A percentile compares a stretch with the other conserved stretches of the same genome.
phyloP scores from a whole-genome alignment of 352 stramenopile species.

The Aphanomyces astaci region DNA sequence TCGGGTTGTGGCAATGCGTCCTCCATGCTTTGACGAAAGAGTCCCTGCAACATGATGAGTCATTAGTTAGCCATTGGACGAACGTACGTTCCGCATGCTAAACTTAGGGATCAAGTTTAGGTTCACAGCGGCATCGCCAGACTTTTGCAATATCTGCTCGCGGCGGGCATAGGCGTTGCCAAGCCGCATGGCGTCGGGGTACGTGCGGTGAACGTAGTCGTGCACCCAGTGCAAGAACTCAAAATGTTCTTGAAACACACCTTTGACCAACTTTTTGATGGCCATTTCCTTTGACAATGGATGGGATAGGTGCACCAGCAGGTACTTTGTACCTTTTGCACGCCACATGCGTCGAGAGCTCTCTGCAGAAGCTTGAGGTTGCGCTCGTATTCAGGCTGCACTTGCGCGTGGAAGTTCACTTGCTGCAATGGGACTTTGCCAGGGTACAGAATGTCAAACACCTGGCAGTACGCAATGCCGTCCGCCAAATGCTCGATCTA shows the following conservation, averaged over 20 bases:
- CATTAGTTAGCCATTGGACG: constrained; percentile 10
- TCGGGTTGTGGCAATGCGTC: background rate
- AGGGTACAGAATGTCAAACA: constrained; percentile 61
- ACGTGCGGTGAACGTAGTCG: constrained; percentile 69
- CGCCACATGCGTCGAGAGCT: constrained; percentile 48
- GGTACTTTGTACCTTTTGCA: constrained; percentile 56
- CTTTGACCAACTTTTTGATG: constrained; percentile 51
- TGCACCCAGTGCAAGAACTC: constrained; percentile 78
- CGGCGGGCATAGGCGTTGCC: constrained; percentile 50
- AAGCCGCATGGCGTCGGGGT: constrained; percentile 43
- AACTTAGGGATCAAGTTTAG: constrained; percentile 57
- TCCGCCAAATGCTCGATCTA: constrained; percentile 72
- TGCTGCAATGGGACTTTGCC: constrained; percentile 53
- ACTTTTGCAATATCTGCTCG: constrained; percentile 33
- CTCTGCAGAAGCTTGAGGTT: constrained; percentile 54
- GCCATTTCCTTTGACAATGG: constrained; percentile 43
- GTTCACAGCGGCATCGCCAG: constrained; percentile 30
- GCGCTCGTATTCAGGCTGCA: constrained; percentile 45
- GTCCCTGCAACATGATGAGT: constrained; percentile 10
- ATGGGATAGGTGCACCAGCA: constrained; percentile 31
- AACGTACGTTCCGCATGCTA: background rate
- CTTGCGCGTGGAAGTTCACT: constrained; percentile 51
- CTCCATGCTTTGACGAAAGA: background rate
- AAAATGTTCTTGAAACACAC: constrained; percentile 75
- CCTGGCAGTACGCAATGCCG: constrained; percentile 70